Base-by-base conservation (phyloP, 176 grass and related monocot species). In the Poa annua region DNA sequence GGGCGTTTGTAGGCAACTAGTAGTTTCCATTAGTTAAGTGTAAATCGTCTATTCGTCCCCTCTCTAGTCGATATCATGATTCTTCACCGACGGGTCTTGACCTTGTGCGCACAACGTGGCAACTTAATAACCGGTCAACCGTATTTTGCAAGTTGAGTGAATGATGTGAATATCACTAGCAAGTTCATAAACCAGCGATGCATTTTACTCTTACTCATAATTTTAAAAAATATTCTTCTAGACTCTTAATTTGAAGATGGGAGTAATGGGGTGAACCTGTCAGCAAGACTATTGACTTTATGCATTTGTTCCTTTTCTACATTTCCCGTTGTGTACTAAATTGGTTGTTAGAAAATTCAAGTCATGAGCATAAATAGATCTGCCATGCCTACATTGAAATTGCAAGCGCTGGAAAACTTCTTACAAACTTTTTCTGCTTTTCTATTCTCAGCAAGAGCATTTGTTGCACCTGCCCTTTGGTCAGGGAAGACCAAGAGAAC, bases 401-500 rank as follows among this genome's bases (percentile, higher is more conserved):
- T 48, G 61, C 9, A 25, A 66, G 68, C 8, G 26, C 69, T 77
- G 44, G 19, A 41, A 20, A 26, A 48, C 45, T 48, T 13, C 45
- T 48, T 48, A 48, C 45, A 48, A 48, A 48, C 2, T 36, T 26
- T 59, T 42, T 48, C 7, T 11, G 11, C 4, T 32, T 42, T 35
- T 77, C 74, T 65, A 74, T 75, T 75, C 49, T 49, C 42, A 65
- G 33, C 50, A 60, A 53, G 60, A 80, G 16, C 82, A 74, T 17
- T 66, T 36, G 66, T 74, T 74, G 24, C 14, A 26, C 36, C 57
- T 75, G 60, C 60, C 67, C 7, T 84, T 36, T 67, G 63, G 68
- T 80, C 38, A 80, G 20, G 60, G 59, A 84, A 49, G 38, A 60
- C 81, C 69, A 59, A 60, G 54, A 16, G 61, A 88, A 88, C 66